A percentile compares a stretch with the other conserved stretches of the same genome.
Conservation (phyloP, 1,139 yeast species). For the Lodderomyces orthopsilosis region DNA sequence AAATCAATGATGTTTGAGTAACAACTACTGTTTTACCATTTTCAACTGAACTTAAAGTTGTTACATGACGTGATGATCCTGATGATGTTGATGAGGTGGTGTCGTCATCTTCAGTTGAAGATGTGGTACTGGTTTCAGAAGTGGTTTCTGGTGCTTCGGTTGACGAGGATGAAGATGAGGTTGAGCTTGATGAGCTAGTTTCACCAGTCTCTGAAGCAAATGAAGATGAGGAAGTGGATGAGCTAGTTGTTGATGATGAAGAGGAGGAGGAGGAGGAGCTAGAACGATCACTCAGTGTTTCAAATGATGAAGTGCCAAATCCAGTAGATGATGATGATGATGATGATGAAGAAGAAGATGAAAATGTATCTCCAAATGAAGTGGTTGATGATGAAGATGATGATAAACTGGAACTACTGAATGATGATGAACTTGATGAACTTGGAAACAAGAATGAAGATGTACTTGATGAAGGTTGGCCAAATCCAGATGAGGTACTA, state of each 20-base stretch:
- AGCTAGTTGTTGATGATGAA: constrained; percentile 11
- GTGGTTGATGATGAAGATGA: neutral
- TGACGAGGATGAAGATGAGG: constrained; percentile 9
- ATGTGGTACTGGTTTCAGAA: constrained; percentile 7
- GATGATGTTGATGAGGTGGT: constrained; percentile 7
- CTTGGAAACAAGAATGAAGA: neutral
- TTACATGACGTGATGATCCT: constrained; percentile 16
- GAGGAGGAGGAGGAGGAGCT: constrained; percentile 5
- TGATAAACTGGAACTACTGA: neutral
- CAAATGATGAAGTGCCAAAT: neutral
- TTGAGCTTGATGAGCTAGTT: constrained; percentile 8
- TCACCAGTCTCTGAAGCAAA: constrained; percentile 6
- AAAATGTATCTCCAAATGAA: neutral
- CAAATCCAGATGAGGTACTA: neutral
- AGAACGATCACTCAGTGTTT: neutral
- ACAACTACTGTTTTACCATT: constrained; percentile 40
- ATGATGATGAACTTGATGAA: constrained; percentile 1
- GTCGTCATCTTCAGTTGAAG: constrained; percentile 3
- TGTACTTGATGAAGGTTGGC: constrained; percentile 3
- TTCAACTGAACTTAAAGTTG: constrained; percentile 33
- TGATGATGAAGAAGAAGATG: neutral
- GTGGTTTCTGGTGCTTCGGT: constrained; percentile 7
- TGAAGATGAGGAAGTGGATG: constrained; percentile 7
- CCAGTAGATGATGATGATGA: constrained; percentile 1
- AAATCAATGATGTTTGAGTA: constrained; percentile 34